phyloP scores from a whole-genome alignment of 345 rosid genomes.

The Acer negundo region DNA sequence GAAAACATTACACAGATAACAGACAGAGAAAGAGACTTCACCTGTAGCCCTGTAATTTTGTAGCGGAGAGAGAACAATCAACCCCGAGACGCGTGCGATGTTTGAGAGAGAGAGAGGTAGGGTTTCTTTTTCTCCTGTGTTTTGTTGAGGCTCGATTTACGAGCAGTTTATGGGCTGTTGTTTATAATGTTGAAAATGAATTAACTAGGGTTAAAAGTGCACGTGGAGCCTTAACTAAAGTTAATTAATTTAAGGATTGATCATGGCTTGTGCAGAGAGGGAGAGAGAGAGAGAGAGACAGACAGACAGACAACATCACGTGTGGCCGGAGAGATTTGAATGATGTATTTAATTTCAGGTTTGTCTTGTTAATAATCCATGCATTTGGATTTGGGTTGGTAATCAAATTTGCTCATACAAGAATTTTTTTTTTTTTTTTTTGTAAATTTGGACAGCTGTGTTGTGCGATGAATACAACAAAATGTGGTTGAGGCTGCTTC shows the following conservation, averaged over 20 bases:
- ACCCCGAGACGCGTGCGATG: conserved; percentile 29
- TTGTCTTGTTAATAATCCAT: no score
- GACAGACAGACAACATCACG: background rate
- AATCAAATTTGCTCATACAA: no score
- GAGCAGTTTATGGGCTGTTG: background rate
- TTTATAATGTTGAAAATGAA: background rate
- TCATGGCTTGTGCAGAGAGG: no score
- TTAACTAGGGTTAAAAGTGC: conserved; percentile 25
- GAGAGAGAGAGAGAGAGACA: background rate
- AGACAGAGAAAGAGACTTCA: background rate
- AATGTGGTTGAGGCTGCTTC: no score
- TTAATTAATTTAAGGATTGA: background rate
- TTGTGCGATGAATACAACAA: no score
- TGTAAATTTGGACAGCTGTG: no score
- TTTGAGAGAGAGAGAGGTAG: background rate
- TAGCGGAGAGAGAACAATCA: conserved; percentile 7
- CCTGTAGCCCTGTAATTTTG: background rate
- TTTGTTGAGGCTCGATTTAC: background rate
- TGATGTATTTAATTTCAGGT: background rate
- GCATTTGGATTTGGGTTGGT: no score
- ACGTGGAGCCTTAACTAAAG: conserved; percentile 28
- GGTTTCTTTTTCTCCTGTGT: background rate
- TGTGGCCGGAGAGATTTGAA: background rate
- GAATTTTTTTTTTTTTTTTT: no score
- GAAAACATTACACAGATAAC: background rate